Conservation (phyloP, 106 monocot genomes). For the Apostasia ramifera region DNA sequence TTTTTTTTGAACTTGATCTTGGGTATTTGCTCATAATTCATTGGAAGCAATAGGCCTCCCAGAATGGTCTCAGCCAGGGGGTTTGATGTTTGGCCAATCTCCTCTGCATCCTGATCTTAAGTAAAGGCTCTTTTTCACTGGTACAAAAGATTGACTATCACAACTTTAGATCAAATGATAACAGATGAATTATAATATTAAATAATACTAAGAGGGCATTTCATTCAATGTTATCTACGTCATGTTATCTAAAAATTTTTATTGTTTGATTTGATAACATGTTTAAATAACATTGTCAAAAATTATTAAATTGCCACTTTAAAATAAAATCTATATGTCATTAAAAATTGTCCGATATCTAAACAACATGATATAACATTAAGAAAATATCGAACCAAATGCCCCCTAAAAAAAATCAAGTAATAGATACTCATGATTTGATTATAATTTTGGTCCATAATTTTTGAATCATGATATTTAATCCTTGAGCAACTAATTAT, state of each 20-base stretch:
- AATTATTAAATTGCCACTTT: too few species aligned
- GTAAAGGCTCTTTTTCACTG: constrained; percentile 93
- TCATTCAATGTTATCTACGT: background rate
- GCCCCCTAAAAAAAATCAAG: too few species aligned
- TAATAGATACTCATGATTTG: too few species aligned
- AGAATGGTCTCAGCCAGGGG: constrained; percentile 92
- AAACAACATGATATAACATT: too few species aligned
- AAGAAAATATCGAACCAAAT: too few species aligned
- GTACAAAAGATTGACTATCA: background rate
- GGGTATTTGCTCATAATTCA: too few species aligned
- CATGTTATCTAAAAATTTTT: background rate
- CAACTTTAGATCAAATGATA: background rate
- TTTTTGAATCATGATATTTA: too few species aligned
- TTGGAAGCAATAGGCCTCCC: constrained; percentile 1
- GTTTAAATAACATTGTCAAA: too few species aligned
- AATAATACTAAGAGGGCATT: background rate
- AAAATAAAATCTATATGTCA: background rate
- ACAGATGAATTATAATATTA: background rate
- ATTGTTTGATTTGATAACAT: too few species aligned
- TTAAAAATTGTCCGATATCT: background rate
- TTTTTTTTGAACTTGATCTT: too few species aligned
- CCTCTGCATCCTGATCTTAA: constrained; percentile 86
- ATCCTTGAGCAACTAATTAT: too few species aligned
- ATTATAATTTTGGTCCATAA: too few species aligned
- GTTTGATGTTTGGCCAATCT: constrained; percentile 93